phyloP scores from a whole-genome alignment of 1,284 basidiomycete genomes.

The Sanghuangporus weigelae region DNA sequence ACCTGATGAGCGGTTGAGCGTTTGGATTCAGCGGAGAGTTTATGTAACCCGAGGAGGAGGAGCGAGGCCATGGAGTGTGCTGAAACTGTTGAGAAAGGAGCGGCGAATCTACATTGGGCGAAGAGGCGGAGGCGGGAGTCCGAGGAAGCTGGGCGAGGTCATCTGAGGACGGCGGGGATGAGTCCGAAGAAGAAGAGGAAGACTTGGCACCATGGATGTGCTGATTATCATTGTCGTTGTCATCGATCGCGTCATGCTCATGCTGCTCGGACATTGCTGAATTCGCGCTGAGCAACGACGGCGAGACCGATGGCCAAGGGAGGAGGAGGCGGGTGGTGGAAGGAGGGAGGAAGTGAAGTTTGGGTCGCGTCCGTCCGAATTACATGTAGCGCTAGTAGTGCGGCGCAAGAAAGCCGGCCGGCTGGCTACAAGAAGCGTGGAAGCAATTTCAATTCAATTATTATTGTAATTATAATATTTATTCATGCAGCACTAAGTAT shows the following conservation, averaged over 20 bases:
- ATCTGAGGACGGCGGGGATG: slow-evolving; percentile 13
- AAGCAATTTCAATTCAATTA: too few species aligned
- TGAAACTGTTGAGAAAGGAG: slow-evolving; percentile 6
- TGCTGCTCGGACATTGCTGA: slow-evolving; percentile 4
- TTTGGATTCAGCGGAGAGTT: slow-evolving; percentile 48
- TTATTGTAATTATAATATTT: too few species aligned
- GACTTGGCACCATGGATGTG: not conserved
- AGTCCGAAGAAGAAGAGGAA: not conserved
- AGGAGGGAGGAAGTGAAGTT: not conserved
- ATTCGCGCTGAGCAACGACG: not conserved
- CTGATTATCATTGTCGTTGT: not conserved
- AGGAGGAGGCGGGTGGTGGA: not conserved
- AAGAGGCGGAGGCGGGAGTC: slow-evolving; percentile 22
- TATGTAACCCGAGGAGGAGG: slow-evolving; percentile 30
- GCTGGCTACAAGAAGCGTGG: too few species aligned
- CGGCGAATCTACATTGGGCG: slow-evolving; percentile 5
- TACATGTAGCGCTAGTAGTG: not conserved
- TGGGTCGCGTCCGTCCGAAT: not conserved
- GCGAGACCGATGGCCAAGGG: not conserved
- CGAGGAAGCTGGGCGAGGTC: slow-evolving; percentile 39
- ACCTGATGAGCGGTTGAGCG: slow-evolving; percentile 22
- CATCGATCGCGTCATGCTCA: not conserved
- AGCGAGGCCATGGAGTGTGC: slow-evolving; percentile 26
- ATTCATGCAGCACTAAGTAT: too few species aligned
- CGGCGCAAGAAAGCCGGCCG: not conserved